These are phyloP conservation scores for Scytalidium sp. DNA, from an alignment of 2,329 filamentous ascomycete species.

Conservation along the genomic window DNA sequence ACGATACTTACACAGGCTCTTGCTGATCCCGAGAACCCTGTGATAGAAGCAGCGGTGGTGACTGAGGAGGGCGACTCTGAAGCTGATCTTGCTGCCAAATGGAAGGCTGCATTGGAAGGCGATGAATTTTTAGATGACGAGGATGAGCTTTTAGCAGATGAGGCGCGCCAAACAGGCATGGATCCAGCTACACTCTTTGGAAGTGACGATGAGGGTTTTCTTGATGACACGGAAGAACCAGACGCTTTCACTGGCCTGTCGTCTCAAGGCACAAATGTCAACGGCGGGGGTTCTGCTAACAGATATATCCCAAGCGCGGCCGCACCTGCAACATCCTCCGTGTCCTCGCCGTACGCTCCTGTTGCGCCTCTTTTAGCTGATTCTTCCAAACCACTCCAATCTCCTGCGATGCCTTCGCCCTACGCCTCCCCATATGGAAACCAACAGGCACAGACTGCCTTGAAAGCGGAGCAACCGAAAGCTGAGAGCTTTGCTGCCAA, in stretches of 20 bases:
- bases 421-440: slow-evolving; percentile 15
- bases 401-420: slow-evolving; percentile 10
- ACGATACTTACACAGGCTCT: slow-evolving; percentile 22
- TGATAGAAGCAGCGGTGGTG: slow-evolving; percentile 21
- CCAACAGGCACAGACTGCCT: slow-evolving; percentile 24
- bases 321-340: slow-evolving; percentile 5
- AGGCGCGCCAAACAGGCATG: slow-evolving; percentile 42
- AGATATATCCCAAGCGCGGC: slow-evolving; percentile 23
- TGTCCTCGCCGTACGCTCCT: slow-evolving; percentile 19
- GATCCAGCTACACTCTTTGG: slow-evolving; percentile 68
- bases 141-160: slow-evolving; percentile 60
- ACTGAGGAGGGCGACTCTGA: slow-evolving; percentile 30
- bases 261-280: slow-evolving; percentile 8
- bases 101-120: slow-evolving; percentile 77
- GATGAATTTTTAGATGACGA: slow-evolving; percentile 59
- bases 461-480: slow-evolving; percentile 47
- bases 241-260: slow-evolving; percentile 14
- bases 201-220: slow-evolving; percentile 81
- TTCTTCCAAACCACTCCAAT: slow-evolving; percentile 17
- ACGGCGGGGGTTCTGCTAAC: slow-evolving; percentile 4
- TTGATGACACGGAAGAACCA: slow-evolving; percentile 53
- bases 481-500: slow-evolving; percentile 87
- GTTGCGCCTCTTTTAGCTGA: slow-evolving; percentile 27
- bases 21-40: slow-evolving; percentile 20
- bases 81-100: slow-evolving; percentile 74